Base-by-base conservation (phyloP, 306 rosid genomes). In the Alnus glutinosa region DNA sequence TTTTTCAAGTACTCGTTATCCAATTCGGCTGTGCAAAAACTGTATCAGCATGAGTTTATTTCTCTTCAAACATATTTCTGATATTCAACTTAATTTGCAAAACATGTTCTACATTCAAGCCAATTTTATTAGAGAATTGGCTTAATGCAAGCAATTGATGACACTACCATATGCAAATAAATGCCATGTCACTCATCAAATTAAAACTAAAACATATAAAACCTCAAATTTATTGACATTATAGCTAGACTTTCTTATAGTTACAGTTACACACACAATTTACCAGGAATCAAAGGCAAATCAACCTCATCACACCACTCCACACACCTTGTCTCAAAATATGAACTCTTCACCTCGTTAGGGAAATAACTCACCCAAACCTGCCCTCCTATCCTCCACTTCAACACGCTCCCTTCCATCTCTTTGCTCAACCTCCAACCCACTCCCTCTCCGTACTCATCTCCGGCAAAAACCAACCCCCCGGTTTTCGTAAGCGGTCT, bases 231-330 rank as follows among this genome's bases (percentile, higher is more conserved):
- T 36, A 62, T 11, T 12, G 23, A 64, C 14, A 62, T 47, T 36
- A 49, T 46, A 55, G 51, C 54, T 55, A 47, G 16, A 44, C 3
- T 28, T 3, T 49, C 28, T 46, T 16, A 34, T 34, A 34, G 28
- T 23, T 23, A 23, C 28, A 23, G 28, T 80, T 73, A 80, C 1
- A 11, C 34, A 52, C 16, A 76, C 23, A 55, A 34, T 77, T 92
- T 89, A n/a, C 48, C 74, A 47, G 71, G 89, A 77, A 94, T 86
- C 14, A 94, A 82, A 77, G 98, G 98, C 91, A 94, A 83, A 83
- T 94, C 98, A 82, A 94, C 98, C 87, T 94, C 98, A 73, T 94
- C 97, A 34, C 97, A 94, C 98, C 97, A 91, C 74, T 94, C 93
- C 16, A 92, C 87, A 54, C 70, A 85, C 84, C 98, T 88, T 0